Base-by-base conservation (phyloP, 192 early-diverging fungal species). In the Chytriomyces hyalinus region DNA sequence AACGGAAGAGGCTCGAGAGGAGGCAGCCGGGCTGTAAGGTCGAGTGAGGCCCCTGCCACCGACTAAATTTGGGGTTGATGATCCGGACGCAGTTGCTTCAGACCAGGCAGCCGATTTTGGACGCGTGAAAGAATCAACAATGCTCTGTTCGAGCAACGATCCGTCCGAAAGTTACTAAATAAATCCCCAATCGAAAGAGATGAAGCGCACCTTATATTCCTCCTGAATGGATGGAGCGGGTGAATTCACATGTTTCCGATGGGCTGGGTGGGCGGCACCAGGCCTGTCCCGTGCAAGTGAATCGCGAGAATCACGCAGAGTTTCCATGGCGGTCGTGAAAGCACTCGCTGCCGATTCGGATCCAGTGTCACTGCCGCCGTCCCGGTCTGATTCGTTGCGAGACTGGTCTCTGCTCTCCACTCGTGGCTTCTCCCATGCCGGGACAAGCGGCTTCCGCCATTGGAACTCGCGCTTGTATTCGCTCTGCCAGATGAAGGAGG, bases 401-500 rank as follows among this genome's bases (percentile, higher is more conserved):
- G n/a, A 36, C 36, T 36, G 36, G 36, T 36, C 36, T 4, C 36
- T 36, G 36, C 36, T 36, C 36, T 36, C 36, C 36, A 36, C 36
- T 36, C 36, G 36, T 36, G 36, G 36, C 36, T 36, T 36, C 36
- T 36, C 36, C 36, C 36, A 36, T 36, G 36, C 36, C 36, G 36
- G 36, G 36, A 36, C 36, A 36, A 36, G 36, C 36, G 62, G 62
- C 13, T 13, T 67, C 65, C 68, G 53, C 11, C 13, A 11, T n/a
- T 51, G 68, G 50, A 70, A 70, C 22, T 49, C 17, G 50, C 68
- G 68, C 49, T 49, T 11, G 50, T 70, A 70, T 57, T 70, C 68
- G 49, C 49, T 51, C 68, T 51, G 46, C 68, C 68, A 70, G 13
- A 47, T 15, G 20, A 70, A 50, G 17, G 53, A 57, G 53, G 13